Conservation (phyloP, 768 basidiomycete species). For the Naganishia onofrii region DNA sequence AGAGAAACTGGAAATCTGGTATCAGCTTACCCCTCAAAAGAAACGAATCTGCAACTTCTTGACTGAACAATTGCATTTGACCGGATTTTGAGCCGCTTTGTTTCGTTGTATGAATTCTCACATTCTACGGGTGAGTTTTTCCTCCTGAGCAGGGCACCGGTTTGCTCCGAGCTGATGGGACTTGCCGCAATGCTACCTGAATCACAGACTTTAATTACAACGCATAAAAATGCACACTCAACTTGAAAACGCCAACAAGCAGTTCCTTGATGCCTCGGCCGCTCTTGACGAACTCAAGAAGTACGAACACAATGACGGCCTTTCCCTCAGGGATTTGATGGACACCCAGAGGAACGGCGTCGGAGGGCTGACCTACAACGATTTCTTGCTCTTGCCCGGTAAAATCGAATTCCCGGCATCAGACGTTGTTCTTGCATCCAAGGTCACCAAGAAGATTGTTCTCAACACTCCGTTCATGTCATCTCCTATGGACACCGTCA, state of each 20-base stretch:
- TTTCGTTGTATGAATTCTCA: neutral
- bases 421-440: conserved; percentile 47
- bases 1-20: conserved; percentile 25
- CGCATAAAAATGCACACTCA: conserved; percentile 19
- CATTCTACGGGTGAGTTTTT: conserved; percentile 1
- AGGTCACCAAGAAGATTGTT: conserved; percentile 80
- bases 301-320: conserved; percentile 74
- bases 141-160: neutral
- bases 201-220: neutral
- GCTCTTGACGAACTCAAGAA: conserved; percentile 73
- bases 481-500: conserved; percentile 99
- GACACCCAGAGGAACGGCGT: conserved; percentile 65
- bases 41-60: conserved; percentile 19
- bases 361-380: conserved; percentile 96
- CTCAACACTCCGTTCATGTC: conserved; percentile 96
- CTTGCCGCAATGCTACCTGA: neutral
- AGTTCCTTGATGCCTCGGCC: conserved; percentile 63
- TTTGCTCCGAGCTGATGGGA: neutral
- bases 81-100: conserved; percentile 16
- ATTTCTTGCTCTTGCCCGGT: conserved; percentile 89
- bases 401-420: conserved; percentile 86
- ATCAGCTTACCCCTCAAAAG: conserved; percentile 22
- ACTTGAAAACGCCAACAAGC: conserved; percentile 17
- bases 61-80: conserved; percentile 15
- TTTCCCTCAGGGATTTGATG: conserved; percentile 81